phyloP scores from a whole-genome alignment of 148 eudicot species.

The Arctostaphylos glauca region DNA sequence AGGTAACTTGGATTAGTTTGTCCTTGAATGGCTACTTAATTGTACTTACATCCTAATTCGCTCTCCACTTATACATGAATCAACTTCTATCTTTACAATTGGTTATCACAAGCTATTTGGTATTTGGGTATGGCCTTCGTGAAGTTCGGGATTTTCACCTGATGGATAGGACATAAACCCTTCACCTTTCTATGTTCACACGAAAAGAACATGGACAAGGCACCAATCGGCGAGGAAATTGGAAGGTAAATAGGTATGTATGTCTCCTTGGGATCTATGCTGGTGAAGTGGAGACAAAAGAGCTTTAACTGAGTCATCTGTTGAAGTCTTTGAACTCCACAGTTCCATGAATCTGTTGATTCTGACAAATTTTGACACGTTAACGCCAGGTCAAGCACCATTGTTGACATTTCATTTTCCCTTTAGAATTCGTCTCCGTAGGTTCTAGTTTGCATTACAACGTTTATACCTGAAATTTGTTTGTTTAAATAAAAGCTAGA shows the following conservation, averaged over 20 bases:
- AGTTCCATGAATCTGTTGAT: not conserved
- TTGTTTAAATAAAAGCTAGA: not conserved
- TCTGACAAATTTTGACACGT: not conserved
- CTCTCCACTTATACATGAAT: not conserved
- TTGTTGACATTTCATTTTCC: not conserved
- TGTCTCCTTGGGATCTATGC: not conserved
- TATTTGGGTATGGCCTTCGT: not conserved
- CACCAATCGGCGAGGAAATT: not conserved
- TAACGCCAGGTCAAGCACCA: constrained; percentile 1
- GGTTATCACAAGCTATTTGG: not conserved
- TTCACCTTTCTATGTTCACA: not conserved
- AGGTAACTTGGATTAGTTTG: constrained; percentile 37
- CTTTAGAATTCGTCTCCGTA: not conserved
- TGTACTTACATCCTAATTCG: not conserved
- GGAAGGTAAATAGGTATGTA: not conserved
- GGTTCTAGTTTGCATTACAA: not conserved
- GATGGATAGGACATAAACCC: not conserved
- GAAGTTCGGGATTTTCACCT: not conserved
- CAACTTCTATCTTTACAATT: not conserved
- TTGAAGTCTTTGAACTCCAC: not conserved
- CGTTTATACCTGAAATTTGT: not conserved
- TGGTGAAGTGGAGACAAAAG: not conserved
- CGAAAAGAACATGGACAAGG: not conserved
- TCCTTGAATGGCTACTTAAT: not conserved
- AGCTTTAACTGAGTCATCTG: not conserved